Evolutionary conservation across 2,329 filamentous ascomycete genomes (phyloP).

Genomic region (Pyrenophora tritici-repentis): DNA sequence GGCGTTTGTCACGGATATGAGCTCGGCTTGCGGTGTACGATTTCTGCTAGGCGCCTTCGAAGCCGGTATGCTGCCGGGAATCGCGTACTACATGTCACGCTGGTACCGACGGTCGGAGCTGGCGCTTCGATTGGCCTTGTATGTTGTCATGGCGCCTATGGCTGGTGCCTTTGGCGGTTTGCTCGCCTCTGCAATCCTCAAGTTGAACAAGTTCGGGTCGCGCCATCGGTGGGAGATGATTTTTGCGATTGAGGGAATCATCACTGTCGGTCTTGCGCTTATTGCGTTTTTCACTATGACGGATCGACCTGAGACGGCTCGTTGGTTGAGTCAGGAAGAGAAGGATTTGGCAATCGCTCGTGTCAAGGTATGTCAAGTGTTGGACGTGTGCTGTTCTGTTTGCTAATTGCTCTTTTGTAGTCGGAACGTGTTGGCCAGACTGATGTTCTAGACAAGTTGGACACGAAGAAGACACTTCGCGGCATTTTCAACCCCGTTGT

Average conservation of each 20-base stretch:
- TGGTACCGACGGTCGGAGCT: constrained; percentile 75
- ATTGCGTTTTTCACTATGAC: constrained; percentile 68
- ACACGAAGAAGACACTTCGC: constrained; percentile 61
- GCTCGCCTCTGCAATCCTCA: constrained; percentile 65
- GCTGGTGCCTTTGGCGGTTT: constrained; percentile 74
- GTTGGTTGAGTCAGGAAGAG: constrained; percentile 68
- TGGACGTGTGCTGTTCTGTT: not conserved
- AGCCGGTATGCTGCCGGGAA: constrained; percentile 74
- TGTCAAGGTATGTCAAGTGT: constrained; percentile 54
- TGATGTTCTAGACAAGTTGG: constrained; percentile 67
- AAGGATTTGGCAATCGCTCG: constrained; percentile 69
- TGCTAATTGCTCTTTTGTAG: constrained; percentile 9
- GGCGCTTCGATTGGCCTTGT: constrained; percentile 68
- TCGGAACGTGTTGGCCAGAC: constrained; percentile 68
- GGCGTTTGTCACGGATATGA: constrained; percentile 65
- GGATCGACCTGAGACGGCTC: constrained; percentile 69
- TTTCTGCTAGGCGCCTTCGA: constrained; percentile 71
- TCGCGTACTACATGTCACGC: constrained; percentile 72
- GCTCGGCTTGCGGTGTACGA: constrained; percentile 63
- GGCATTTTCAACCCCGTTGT: constrained; percentile 70
- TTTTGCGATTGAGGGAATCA: constrained; percentile 72
- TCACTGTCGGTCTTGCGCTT: constrained; percentile 62
- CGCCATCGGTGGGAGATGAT: constrained; percentile 70
- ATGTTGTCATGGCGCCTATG: constrained; percentile 72
- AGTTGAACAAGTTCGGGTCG: constrained; percentile 61